Base-by-base conservation (phyloP, 2,329 filamentous ascomycete species). In the Apiospora sp. region DNA sequence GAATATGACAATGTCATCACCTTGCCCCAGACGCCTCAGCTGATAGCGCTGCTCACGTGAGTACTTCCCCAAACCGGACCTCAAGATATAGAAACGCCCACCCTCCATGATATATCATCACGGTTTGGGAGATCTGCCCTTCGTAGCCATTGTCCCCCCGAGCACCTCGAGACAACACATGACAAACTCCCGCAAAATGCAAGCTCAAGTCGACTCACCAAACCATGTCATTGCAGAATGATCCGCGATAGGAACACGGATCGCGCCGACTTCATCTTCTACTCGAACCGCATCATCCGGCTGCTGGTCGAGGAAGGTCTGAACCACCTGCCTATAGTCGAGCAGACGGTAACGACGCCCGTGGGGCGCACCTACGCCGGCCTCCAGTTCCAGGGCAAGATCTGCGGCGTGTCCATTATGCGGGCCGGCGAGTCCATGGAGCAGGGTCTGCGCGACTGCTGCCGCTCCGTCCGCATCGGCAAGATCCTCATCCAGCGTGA, bases 361-460 rank as follows among this genome's bases (percentile, higher is more conserved):
- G 93, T 98, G 61, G 96, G 95, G 54, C 92, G 92, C 75, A 90
- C 91, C 70, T 99, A 99, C 84, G 90, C 93, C 46, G 96, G 96
- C 41, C 93, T 99, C 75, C 93, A 93, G 84, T 99, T 99, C 80
- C 93, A 98, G 82, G 96, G 96, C 76, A 98, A 98, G 85, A 99
- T 99, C 78, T 99, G 96, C 80, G 96, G 96, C 71, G 96, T 99
- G 22, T 97, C 94, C 8, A 99, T 99, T 79, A 98, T 99, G 96
- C 91, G 96, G 75, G 96, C 96, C 16, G 96, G 96, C 70, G 96
- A 99, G 85, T 94, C 96, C 73, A 99, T 99, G 96, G 96, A 99
- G 85, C 95, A 98, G 84, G 96, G 96, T 2, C 86, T 99, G 74
- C 90, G 96, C 73, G 96, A 99, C 83, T 99, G 96, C 85, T 99